These are phyloP conservation scores for Fraxinus albicans DNA, from an alignment of 305 asterid species.

Conservation along the genomic window DNA sequence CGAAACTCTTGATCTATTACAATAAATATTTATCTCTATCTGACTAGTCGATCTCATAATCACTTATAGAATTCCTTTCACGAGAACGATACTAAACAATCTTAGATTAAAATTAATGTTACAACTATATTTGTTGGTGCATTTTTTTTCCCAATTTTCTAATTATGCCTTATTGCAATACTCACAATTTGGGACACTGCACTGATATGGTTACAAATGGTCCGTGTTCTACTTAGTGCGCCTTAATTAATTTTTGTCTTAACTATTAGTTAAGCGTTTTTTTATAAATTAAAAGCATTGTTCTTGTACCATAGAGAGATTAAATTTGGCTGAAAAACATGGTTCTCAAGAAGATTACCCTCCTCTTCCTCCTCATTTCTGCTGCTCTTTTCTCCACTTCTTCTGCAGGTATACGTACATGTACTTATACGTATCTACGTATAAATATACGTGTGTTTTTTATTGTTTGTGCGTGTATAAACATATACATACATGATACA, in stretches of 20 bases:
- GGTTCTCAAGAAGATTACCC: conserved; percentile 50
- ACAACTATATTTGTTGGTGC: background rate
- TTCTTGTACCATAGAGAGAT: background rate
- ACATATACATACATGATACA: background rate
- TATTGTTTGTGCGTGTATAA: background rate
- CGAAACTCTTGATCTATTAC: background rate
- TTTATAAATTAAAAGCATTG: conserved; percentile 1
- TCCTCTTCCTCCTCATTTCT: conserved; percentile 67
- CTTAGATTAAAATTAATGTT: background rate
- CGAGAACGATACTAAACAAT: background rate
- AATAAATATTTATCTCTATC: background rate
- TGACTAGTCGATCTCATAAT: background rate
- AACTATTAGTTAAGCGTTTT: conserved; percentile 13
- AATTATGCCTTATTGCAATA: conserved; percentile 8
- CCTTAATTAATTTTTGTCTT: conserved; percentile 30
- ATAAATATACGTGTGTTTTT: background rate
- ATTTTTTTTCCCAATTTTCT: conserved; percentile 8
- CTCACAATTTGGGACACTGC: background rate
- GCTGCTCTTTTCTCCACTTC: conserved; percentile 56
- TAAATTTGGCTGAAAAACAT: conserved; percentile 26
- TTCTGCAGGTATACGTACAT: conserved; percentile 48
- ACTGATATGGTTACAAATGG: conserved; percentile 23
- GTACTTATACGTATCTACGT: background rate
- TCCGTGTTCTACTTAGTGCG: conserved; percentile 23
- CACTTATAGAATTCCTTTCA: background rate